Evolutionary conservation across 192 early-diverging fungal genomes (phyloP).

Genomic region (Linnemannia hyalina): DNA sequence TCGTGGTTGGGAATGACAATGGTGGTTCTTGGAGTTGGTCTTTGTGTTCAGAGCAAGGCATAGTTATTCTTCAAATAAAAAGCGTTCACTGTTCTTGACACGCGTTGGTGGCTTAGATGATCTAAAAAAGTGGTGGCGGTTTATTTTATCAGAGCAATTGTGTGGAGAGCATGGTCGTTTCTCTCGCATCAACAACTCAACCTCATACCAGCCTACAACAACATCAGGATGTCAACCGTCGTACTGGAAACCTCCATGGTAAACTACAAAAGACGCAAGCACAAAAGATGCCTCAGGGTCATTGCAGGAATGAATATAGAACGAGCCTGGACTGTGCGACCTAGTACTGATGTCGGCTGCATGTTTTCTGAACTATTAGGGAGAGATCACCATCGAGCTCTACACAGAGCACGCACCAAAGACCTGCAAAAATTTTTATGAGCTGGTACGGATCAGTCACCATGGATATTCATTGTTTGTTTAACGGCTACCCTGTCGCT

Average conservation of each 20-base stretch:
- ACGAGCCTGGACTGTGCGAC: background rate
- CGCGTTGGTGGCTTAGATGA: constrained; percentile 16
- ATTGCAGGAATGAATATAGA: background rate
- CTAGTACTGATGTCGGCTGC: background rate
- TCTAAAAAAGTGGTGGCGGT: constrained; percentile 1
- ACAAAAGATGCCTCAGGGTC: background rate
- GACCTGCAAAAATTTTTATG: constrained; percentile 88
- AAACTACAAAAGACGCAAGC: background rate
- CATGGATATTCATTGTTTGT: background rate
- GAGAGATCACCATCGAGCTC: constrained; percentile 80
- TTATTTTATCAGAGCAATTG: background rate
- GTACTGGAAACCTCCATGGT: constrained; percentile 70
- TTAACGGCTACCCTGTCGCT: background rate
- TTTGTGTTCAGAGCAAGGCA: constrained; percentile 73
- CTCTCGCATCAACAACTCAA: background rate
- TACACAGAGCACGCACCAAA: constrained; percentile 90
- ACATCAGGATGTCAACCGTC: constrained; percentile 51
- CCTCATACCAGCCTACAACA: background rate
- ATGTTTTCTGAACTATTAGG: constrained; percentile 44
- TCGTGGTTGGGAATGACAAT: constrained; percentile 76
- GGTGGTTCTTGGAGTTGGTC: constrained; percentile 75
- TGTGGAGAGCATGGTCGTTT: background rate
- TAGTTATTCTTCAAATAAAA: background rate
- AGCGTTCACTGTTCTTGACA: background rate
- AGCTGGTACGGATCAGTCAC: constrained; percentile 61